Evolutionary conservation across 1,284 basidiomycete genomes (phyloP).

Genomic region (Naganishia cerealis): DNA sequence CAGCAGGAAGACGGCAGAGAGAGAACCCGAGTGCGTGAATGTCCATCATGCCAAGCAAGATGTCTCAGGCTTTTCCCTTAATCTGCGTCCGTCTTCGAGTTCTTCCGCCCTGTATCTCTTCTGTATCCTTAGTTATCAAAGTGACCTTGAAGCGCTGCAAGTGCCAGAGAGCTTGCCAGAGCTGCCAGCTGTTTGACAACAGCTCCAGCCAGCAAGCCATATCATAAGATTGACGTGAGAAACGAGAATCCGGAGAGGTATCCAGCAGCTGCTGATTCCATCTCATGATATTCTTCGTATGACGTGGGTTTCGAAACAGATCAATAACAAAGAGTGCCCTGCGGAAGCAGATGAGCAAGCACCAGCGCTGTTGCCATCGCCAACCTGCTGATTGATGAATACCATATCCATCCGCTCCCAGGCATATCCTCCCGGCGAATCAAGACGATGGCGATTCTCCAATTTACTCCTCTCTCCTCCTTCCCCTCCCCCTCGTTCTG

Average conservation of each 20-base stretch:
- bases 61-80: not conserved
- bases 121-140: no score
- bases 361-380: not conserved
- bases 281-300: not conserved
- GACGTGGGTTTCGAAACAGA: not conserved
- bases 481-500: constrained; percentile 88
- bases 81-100: constrained; percentile 9
- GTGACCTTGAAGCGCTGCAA: no score
- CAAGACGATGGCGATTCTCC: constrained; percentile 57
- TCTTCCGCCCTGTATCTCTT: constrained; percentile 2
- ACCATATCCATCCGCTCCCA: not conserved
- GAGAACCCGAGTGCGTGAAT: not conserved
- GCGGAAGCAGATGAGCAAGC: constrained; percentile 25
- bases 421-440: not conserved
- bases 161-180: no score
- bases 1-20: not conserved
- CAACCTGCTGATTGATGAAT: not conserved
- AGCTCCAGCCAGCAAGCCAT: not conserved
- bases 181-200: no score
- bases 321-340: not conserved
- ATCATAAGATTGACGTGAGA: constrained; percentile 4
- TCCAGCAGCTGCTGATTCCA: no score
- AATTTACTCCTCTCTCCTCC: constrained; percentile 84
- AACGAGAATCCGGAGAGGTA: not conserved
- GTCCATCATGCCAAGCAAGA: constrained; percentile 5